Evolutionary conservation across 768 basidiomycete species (phyloP), one percentile per base, ranked within the genome.

Genomic region (Auricularia sp.): DNA sequence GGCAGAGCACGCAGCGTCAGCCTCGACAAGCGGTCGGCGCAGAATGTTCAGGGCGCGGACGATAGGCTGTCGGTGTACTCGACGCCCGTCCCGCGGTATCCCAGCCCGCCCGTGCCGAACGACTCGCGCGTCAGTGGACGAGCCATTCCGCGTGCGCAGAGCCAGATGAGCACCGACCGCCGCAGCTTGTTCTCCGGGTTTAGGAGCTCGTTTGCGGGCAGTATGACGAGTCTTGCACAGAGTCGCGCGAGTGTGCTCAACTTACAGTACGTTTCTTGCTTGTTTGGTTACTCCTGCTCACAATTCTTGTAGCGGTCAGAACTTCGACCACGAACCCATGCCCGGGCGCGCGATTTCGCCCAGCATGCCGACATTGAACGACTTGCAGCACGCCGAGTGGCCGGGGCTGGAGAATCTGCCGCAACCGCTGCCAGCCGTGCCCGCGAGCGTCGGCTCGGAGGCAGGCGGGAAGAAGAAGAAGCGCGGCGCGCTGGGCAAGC

Each of bases 401-500:
- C 56, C 56, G 8, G 56, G 56, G 14, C 14, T 59, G 16, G 56
- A 59, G 56, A 59, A 29, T 1, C 24, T 59, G 24, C 56, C 56
- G 11, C 11, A 54, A 3, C 18, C 56, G 14, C 56, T 14, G 56
- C 24, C 34, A 0, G 24, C 24, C 24, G 34, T 59, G 21, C 29
- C 56, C 18, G 56, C 24, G 1, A 59, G 56, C 56, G 56, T 59
- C 3, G 56, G 56, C 24, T 59, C 56, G 1, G 56, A 29, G 56
- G 34, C 24, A 1, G 56, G 56, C 11, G 56, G 56, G 16, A 59
- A 59, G 56, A 92, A 92, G 79, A 91, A 88, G 78, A 86, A 85
- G 73, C 37, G 61, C 18, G 87, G 81, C 37, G 89, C 87, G 16
- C 72, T 94, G 14, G 85, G 87, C 61, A 92, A 89, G 75, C 85